Conservation (phyloP, 1,284 basidiomycete genomes). For the Rhodotorula sp. region DNA sequence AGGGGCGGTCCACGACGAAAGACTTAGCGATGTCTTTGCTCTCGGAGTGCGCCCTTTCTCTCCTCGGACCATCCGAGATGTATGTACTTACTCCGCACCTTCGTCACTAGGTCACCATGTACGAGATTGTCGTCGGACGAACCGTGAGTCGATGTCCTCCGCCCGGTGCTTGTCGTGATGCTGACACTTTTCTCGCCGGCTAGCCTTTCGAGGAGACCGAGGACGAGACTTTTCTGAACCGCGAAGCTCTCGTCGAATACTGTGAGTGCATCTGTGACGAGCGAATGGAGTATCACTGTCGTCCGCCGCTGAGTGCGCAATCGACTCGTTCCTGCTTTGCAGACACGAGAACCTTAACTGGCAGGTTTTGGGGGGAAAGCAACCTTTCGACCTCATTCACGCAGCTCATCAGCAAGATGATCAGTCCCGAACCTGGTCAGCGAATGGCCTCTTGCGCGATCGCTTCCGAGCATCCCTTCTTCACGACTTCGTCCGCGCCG, state of each 20-base stretch:
- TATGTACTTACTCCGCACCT: too few species aligned
- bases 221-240: constrained; percentile 74
- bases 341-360: constrained; percentile 59
- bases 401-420: constrained; percentile 68
- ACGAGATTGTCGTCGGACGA: constrained; percentile 82
- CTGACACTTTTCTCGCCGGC: not conserved
- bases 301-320: not conserved
- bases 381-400: constrained; percentile 62
- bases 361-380: constrained; percentile 77
- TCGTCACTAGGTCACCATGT: constrained; percentile 65
- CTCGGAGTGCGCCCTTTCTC: constrained; percentile 58
- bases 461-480: constrained; percentile 67
- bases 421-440: constrained; percentile 68
- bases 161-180: too few species aligned
- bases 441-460: constrained; percentile 63
- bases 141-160: constrained; percentile 52
- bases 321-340: not conserved
- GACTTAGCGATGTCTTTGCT: constrained; percentile 88
- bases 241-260: constrained; percentile 74
- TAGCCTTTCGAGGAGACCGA: constrained; percentile 77
- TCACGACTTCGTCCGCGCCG: constrained; percentile 48
- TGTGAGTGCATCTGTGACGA: constrained; percentile 56
- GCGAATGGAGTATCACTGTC: not conserved
- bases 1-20: constrained; percentile 81
- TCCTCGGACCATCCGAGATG: not conserved